Percentiles rank a stretch among this genome's conserved stretches.
These are phyloP conservation scores for Hymenotorrendiella dingleyae DNA, from an alignment of 2,329 filamentous ascomycete genomes.

Conservation along the genomic window DNA sequence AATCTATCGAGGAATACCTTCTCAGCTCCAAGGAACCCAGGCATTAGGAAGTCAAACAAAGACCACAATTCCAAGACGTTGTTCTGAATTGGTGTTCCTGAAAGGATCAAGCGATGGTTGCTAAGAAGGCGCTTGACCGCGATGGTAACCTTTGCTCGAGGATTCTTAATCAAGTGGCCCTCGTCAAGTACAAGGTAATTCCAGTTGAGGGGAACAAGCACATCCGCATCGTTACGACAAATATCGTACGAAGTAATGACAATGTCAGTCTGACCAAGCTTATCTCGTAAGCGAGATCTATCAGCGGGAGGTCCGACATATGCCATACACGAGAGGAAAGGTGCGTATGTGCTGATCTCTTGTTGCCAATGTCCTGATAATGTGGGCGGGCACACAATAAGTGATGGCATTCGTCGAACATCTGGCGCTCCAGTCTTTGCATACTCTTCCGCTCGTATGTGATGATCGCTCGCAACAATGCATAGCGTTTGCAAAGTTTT, in stretches of 20 bases:
- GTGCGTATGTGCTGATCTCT: constrained; percentile 91
- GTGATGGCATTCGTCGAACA: constrained; percentile 72
- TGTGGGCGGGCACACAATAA: constrained; percentile 94
- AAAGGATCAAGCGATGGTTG: constrained; percentile 93
- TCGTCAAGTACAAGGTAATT: constrained; percentile 98
- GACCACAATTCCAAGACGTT: constrained; percentile 97
- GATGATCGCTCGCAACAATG: constrained; percentile 96
- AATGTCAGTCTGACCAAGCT: constrained; percentile 75
- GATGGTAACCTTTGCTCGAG: constrained; percentile 89
- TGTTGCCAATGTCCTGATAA: constrained; percentile 98
- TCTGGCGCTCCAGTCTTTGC: constrained; percentile 75
- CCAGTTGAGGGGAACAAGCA: constrained; percentile 79
- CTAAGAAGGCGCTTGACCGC: constrained; percentile 85
- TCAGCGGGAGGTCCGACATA: constrained; percentile 88
- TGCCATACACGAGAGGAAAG: constrained; percentile 82
- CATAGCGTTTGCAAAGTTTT: constrained; percentile 97
- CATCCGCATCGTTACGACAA: constrained; percentile 88
- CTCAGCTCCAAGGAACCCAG: constrained; percentile 90
- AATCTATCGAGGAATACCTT: constrained; percentile 93
- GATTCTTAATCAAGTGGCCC: constrained; percentile 97
- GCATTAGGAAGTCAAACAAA: constrained; percentile 98
- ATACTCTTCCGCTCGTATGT: constrained; percentile 86
- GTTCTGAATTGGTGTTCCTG: constrained; percentile 95
- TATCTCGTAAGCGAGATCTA: constrained; percentile 62
- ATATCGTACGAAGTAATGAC: constrained; percentile 98